Evolutionary conservation across 2,329 filamentous ascomycete species (phyloP).

Genomic region (Xylariaceae sp.): DNA sequence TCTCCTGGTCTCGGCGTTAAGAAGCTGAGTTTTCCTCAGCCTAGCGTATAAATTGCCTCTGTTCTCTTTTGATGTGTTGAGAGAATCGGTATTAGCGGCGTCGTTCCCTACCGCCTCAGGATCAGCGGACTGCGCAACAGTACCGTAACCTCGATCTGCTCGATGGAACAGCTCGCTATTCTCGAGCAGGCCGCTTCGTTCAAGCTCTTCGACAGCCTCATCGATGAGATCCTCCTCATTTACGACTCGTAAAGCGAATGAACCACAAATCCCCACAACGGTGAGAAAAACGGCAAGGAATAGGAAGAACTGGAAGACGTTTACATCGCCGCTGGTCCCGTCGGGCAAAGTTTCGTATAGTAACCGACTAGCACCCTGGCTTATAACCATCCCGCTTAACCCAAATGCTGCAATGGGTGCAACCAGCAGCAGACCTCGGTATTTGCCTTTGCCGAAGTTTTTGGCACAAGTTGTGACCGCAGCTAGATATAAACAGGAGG

Average conservation of each 20-base stretch:
- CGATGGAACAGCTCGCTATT: constrained; percentile 68
- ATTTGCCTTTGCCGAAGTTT: constrained; percentile 88
- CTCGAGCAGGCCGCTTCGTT: constrained; percentile 77
- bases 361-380: constrained; percentile 75
- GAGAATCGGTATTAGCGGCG: constrained; percentile 42
- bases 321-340: constrained; percentile 58
- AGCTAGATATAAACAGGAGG: constrained; percentile 82
- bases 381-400: constrained; percentile 92
- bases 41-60: constrained; percentile 44
- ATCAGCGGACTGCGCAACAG: constrained; percentile 44
- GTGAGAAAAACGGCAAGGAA: constrained; percentile 74
- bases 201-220: constrained; percentile 84
- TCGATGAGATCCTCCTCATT: constrained; percentile 86
- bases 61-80: constrained; percentile 37
- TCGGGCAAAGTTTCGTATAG: constrained; percentile 66
- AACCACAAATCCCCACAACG: constrained; percentile 66
- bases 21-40: constrained; percentile 80
- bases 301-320: constrained; percentile 83
- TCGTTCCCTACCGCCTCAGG: constrained; percentile 37
- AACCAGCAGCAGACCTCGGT: constrained; percentile 84
- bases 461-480: constrained; percentile 95
- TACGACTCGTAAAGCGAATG: constrained; percentile 70
- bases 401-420: constrained; percentile 90
- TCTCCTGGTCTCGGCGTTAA: constrained; percentile 83
- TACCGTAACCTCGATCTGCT: constrained; percentile 58